A percentile compares a stretch with the other conserved stretches of the same genome.
phyloP scores from a whole-genome alignment of 352 stramenopile genomes.

The Phytophthora brassicae region DNA sequence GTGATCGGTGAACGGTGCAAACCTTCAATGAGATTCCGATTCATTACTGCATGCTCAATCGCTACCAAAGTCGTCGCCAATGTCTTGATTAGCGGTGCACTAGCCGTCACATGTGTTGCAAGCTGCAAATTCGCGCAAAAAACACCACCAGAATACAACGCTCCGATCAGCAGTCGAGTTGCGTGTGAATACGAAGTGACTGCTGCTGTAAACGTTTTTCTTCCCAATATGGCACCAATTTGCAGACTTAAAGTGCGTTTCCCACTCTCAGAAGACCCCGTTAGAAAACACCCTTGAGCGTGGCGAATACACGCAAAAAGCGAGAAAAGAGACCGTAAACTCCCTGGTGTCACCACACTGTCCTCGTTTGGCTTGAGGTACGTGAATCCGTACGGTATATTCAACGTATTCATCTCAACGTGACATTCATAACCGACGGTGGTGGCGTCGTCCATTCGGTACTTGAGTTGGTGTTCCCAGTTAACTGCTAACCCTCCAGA shows the following conservation, averaged over 20 bases:
- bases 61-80: conserved; percentile 26
- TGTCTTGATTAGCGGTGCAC: conserved; percentile 25
- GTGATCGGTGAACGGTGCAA: conserved; percentile 35
- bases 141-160: conserved; percentile 39
- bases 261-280: conserved; percentile 22
- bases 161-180: conserved; percentile 44
- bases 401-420: conserved; percentile 51
- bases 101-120: neutral
- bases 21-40: conserved; percentile 26
- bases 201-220: conserved; percentile 37
- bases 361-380: conserved; percentile 41
- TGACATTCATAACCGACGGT: conserved; percentile 67
- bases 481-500: conserved; percentile 20
- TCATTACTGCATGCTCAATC: conserved; percentile 45
- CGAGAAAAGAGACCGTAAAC: conserved; percentile 53
- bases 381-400: conserved; percentile 67
- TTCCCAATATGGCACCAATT: conserved; percentile 46
- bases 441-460: conserved; percentile 57
- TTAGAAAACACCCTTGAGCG: conserved; percentile 31
- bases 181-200: conserved; percentile 32
- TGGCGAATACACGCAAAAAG: conserved; percentile 51
- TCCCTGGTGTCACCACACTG: conserved; percentile 44
- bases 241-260: conserved; percentile 48
- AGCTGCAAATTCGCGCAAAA: conserved; percentile 35
- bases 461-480: conserved; percentile 64